Percentiles rank a stretch among this genome's conserved stretches.
Conservation (phyloP, 495 filamentous ascomycete species). For the Lasiosphaeria miniovina region DNA sequence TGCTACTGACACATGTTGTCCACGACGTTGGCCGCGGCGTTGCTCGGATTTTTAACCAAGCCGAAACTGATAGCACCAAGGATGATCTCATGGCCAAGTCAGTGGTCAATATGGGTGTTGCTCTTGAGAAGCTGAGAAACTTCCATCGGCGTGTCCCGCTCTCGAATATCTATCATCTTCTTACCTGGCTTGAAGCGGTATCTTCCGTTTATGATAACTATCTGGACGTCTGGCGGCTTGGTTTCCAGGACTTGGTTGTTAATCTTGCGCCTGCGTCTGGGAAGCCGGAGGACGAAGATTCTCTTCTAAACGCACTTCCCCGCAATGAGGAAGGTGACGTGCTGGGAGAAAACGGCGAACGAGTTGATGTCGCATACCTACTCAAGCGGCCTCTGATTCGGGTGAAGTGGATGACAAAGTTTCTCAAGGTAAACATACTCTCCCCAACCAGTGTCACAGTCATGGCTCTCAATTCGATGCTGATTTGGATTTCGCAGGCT, state of each 20-base stretch:
- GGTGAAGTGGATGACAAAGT: constrained; percentile 82
- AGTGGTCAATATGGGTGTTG: constrained; percentile 92
- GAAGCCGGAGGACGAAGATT: constrained; percentile 45
- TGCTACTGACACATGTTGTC: constrained; percentile 81
- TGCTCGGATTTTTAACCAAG: constrained; percentile 59
- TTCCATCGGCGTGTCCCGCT: constrained; percentile 77
- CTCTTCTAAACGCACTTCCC: constrained; percentile 67
- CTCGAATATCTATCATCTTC: constrained; percentile 61
- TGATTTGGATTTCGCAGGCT: constrained; percentile 32
- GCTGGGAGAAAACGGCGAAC: constrained; percentile 73
- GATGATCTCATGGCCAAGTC: constrained; percentile 64
- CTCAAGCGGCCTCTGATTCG: constrained; percentile 86
- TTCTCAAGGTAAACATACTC: constrained; percentile 60
- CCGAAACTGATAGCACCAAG: constrained; percentile 23
- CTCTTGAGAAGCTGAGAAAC: constrained; percentile 76
- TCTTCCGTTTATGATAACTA: constrained; percentile 82
- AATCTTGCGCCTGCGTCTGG: constrained; percentile 74
- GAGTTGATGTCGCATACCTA: constrained; percentile 91
- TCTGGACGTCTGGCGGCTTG: constrained; percentile 84
- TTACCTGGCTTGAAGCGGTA: constrained; percentile 76
- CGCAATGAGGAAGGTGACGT: constrained; percentile 77
- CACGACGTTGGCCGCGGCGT: constrained; percentile 63
- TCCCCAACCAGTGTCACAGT: background rate
- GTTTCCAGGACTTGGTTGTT: constrained; percentile 93
- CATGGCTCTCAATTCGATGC: background rate